phyloP scores from a whole-genome alignment of 176 grass and related monocot genomes.

The Avena sativa region DNA sequence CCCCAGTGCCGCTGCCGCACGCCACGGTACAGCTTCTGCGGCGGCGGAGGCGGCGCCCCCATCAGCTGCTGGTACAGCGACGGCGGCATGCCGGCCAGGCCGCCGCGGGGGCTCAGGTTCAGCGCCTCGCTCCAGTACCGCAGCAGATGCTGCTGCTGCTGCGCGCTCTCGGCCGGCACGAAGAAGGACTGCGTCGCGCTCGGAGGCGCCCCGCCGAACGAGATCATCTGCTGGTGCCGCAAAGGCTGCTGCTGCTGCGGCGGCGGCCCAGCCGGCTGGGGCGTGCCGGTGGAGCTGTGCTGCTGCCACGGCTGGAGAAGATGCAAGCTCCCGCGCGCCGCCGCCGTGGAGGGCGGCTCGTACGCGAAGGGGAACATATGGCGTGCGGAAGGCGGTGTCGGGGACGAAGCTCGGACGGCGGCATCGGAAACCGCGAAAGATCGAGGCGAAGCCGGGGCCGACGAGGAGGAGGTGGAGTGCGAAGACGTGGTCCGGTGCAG shows the following conservation, averaged over 20 bases:
- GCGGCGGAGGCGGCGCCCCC: constrained; percentile 46
- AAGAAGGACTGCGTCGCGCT: constrained; percentile 46
- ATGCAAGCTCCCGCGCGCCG: neutral
- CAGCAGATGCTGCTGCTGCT: constrained; percentile 59
- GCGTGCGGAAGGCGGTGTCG: constrained; percentile 39
- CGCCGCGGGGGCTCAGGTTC: constrained; percentile 83
- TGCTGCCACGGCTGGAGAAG: constrained; percentile 7
- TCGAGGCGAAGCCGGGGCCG: constrained; percentile 52
- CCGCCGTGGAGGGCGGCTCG: constrained; percentile 32
- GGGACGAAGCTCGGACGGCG: neutral
- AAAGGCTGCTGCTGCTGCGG: neutral
- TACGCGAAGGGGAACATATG: constrained; percentile 73
- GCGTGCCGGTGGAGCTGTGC: too few species aligned
- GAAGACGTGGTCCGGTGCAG: constrained; percentile 45
- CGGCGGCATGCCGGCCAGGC: constrained; percentile 45
- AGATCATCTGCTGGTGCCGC: constrained; percentile 76
- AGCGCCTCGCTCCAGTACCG: constrained; percentile 80
- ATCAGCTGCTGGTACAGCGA: constrained; percentile 59
- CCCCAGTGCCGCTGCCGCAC: constrained; percentile 97
- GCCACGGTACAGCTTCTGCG: constrained; percentile 85
- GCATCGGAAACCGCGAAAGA: constrained; percentile 38
- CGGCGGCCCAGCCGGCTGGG: neutral
- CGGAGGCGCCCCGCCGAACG: constrained; percentile 54
- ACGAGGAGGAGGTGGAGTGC: constrained; percentile 47
- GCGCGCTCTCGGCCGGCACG: constrained; percentile 38